A percentile compares a stretch with the other conserved stretches of the same genome.
Evolutionary conservation across 352 stramenopile species (phyloP).

Genomic region (Pythium brassicae): DNA sequence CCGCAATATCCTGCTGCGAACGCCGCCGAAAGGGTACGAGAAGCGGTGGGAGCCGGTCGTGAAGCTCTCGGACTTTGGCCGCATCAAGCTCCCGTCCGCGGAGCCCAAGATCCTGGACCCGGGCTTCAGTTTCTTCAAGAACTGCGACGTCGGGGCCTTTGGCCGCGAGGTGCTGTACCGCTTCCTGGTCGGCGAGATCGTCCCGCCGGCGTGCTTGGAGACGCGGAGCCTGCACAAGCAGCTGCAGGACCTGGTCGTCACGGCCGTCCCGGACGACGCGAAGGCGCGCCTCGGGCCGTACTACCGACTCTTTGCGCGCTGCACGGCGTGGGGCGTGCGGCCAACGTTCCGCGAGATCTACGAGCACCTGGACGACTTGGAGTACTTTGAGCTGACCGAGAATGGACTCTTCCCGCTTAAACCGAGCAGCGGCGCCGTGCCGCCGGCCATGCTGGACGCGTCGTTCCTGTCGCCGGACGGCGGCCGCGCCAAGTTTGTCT

Average conservation of each 20-base stretch:
- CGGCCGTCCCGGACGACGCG: conserved; percentile 44
- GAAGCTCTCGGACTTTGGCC: conserved; percentile 82
- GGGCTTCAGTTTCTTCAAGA: conserved; percentile 82
- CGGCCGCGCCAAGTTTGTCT: conserved; percentile 21
- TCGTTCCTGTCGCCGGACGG: conserved; percentile 60
- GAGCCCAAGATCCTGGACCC: conserved; percentile 71
- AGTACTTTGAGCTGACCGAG: conserved; percentile 74
- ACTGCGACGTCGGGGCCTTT: conserved; percentile 76
- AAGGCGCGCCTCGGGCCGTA: conserved; percentile 60
- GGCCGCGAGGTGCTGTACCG: conserved; percentile 76
- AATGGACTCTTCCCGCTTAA: conserved; percentile 79
- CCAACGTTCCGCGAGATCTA: conserved; percentile 77
- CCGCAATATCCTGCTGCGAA: conserved; percentile 81
- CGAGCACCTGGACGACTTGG: conserved; percentile 70
- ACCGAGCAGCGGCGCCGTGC: conserved; percentile 21
- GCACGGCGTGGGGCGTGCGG: conserved; percentile 71
- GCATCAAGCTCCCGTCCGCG: conserved; percentile 59
- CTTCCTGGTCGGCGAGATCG: conserved; percentile 74
- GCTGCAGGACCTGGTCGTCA: conserved; percentile 72
- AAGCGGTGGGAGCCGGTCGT: conserved; percentile 75
- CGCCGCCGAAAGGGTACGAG: conserved; percentile 76
- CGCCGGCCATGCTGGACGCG: conserved; percentile 6
- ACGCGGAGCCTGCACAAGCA: conserved; percentile 72
- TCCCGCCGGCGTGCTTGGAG: conserved; percentile 65
- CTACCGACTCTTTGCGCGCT: conserved; percentile 68